These are phyloP conservation scores for Fusarium miscanthi DNA, from an alignment of 2,329 filamentous ascomycete species.

Conservation along the genomic window DNA sequence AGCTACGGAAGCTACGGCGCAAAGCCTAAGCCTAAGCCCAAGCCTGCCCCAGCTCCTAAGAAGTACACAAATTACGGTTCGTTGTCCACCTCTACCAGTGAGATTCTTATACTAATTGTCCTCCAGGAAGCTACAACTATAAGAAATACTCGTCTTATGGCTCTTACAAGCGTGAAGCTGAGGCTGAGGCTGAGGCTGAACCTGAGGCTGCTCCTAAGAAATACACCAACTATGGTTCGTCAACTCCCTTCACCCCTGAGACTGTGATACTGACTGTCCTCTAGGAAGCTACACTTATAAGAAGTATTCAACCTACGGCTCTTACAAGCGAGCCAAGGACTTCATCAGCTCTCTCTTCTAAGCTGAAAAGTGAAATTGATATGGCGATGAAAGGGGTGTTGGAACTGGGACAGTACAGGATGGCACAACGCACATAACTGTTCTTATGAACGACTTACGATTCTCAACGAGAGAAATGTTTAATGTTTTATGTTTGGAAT, in stretches of 20 bases:
- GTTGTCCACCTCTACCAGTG: fast-evolving
- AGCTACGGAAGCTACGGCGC: not conserved
- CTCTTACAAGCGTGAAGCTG: slow-evolving; percentile 17
- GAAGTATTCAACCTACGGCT: slow-evolving; percentile 27
- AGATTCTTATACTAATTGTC: not conserved
- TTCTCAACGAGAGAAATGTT: slow-evolving; percentile 33
- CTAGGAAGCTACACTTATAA: slow-evolving; percentile 28
- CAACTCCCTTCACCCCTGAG: fast-evolving
- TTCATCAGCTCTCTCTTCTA: slow-evolving; percentile 32
- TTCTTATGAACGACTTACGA: slow-evolving; percentile 34
- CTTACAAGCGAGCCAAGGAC: slow-evolving; percentile 27
- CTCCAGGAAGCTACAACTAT: slow-evolving; percentile 18
- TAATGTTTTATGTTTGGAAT: not conserved
- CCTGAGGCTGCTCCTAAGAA: slow-evolving; percentile 2
- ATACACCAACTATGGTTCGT: slow-evolving; percentile 17
- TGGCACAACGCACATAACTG: slow-evolving; percentile 14
- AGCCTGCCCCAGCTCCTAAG: slow-evolving; percentile 1
- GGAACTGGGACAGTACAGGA: slow-evolving; percentile 1
- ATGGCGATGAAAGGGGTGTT: not conserved
- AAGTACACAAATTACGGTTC: slow-evolving; percentile 21
- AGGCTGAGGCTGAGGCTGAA: slow-evolving; percentile 7
- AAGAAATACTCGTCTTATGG: slow-evolving; percentile 25
- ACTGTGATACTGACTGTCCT: not conserved
- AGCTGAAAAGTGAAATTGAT: not conserved
- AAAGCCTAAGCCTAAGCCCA: slow-evolving; percentile 4